Percentiles rank a stretch among this genome's conserved stretches.
phyloP scores from a whole-genome alignment of 2,329 filamentous ascomycete species.

The Fusarium proliferatum region DNA sequence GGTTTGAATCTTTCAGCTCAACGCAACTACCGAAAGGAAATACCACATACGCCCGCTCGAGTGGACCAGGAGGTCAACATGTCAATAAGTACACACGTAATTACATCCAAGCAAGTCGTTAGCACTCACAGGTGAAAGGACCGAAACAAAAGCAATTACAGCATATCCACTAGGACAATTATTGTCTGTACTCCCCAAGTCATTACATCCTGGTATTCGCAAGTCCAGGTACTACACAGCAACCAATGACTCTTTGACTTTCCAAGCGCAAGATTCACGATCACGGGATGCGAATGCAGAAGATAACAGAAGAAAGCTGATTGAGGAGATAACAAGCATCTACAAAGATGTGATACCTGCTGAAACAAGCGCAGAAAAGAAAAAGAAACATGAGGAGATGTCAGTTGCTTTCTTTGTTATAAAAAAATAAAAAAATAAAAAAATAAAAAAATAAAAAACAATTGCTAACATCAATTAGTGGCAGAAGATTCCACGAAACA shows the following conservation, averaged over 20 bases:
- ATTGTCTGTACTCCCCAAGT: conserved; percentile 56
- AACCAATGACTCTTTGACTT: conserved; percentile 62
- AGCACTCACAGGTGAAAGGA: conserved; percentile 61
- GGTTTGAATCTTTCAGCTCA: conserved; percentile 59
- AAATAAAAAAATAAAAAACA: too few species aligned
- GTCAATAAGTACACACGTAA: conserved; percentile 67
- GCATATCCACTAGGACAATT: conserved; percentile 63
- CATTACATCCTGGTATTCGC: conserved; percentile 60
- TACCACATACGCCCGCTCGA: conserved; percentile 68
- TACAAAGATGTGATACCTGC: conserved; percentile 60
- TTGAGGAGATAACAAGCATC: conserved; percentile 60
- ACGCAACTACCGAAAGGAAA: conserved; percentile 61
- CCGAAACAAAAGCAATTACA: conserved; percentile 69
- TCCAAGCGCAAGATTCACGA: conserved; percentile 66
- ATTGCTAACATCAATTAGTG: conserved; percentile 49
- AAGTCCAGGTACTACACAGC: conserved; percentile 65
- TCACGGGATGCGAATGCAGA: conserved; percentile 63
- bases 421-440: too few species aligned
- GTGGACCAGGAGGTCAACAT: conserved; percentile 70
- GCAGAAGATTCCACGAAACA: conserved; percentile 58
- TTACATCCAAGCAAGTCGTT: conserved; percentile 50
- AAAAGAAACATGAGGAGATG: conserved; percentile 61
- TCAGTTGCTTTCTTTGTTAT: conserved; percentile 43
- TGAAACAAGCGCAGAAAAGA: conserved; percentile 58
- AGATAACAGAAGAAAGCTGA: conserved; percentile 63